A percentile compares a stretch with the other conserved stretches of the same genome.
These are phyloP conservation scores for Dovyalis caffra DNA, from an alignment of 345 rosid genomes.

Conservation along the genomic window DNA sequence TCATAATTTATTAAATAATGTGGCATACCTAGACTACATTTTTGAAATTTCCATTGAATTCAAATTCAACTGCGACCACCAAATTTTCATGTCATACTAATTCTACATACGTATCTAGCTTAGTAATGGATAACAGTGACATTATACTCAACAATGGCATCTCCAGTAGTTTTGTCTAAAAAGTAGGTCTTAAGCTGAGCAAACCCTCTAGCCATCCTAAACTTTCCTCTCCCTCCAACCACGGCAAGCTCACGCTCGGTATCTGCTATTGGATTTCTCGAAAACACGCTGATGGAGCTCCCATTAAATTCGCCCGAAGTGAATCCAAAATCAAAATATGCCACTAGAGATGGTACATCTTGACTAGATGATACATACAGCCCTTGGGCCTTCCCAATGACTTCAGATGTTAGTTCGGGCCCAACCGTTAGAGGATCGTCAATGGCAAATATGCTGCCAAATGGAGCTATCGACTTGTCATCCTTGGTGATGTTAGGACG, in stretches of 20 bases:
- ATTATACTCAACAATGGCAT: slow-evolving; percentile 39
- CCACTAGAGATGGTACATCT: slow-evolving; percentile 22
- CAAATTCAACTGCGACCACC: not conserved
- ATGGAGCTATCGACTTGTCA: slow-evolving; percentile 12
- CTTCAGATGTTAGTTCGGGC: slow-evolving; percentile 27
- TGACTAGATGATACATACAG: slow-evolving; percentile 35
- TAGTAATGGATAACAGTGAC: slow-evolving; percentile 37
- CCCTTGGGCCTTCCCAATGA: slow-evolving; percentile 45
- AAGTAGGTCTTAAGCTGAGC: not conserved
- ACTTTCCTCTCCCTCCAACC: slow-evolving; percentile 4
- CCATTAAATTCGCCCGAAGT: slow-evolving; percentile 40
- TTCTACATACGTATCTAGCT: too few relatives aligned
- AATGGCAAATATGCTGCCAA: slow-evolving; percentile 38
- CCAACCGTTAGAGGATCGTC: slow-evolving; percentile 48
- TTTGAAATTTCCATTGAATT: not conserved
- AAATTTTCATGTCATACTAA: not conserved
- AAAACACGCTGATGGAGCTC: slow-evolving; percentile 48
- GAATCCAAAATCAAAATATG: slow-evolving; percentile 43
- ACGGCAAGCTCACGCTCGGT: slow-evolving; percentile 4
- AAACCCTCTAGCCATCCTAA: slow-evolving; percentile 1
- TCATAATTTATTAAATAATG: too few relatives aligned
- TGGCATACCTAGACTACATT: not conserved
- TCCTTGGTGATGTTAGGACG: slow-evolving; percentile 5
- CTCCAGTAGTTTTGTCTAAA: slow-evolving; percentile 19
- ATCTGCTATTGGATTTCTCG: not conserved